These are phyloP conservation scores for Pseudogymnoascus sp. DNA, from an alignment of 2,329 filamentous ascomycete genomes.

Conservation along the genomic window DNA sequence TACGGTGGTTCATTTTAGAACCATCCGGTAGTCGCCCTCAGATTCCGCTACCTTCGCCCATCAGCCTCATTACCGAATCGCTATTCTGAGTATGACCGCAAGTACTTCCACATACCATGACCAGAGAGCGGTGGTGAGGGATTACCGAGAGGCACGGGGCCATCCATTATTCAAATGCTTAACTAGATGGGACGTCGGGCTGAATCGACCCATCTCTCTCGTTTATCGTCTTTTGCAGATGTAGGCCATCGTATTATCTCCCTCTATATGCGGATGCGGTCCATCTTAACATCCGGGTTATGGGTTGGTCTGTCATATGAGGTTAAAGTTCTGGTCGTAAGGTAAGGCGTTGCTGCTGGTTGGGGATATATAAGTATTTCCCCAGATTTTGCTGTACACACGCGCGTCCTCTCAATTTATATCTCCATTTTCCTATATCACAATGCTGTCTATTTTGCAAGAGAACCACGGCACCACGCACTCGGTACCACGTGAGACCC, in stretches of 20 bases:
- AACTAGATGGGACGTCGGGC: no score
- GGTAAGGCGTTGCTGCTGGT: not conserved
- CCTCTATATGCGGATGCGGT: not conserved
- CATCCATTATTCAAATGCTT: no score
- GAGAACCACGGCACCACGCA: not conserved
- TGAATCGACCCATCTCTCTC: no score
- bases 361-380: not conserved
- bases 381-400: no score
- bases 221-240: no score
- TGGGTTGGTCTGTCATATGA: not conserved
- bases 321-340: not conserved
- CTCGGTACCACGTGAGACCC: no score
- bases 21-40: no score
- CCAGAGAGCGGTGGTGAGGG: no score
- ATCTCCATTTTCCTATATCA: not conserved
- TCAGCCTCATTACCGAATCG: not conserved
- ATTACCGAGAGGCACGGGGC: no score
- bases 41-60: no score
- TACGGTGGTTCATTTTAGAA: no score
- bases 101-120: not conserved
- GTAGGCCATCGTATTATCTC: no score
- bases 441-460: not conserved
- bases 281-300: not conserved
- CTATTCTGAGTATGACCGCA: not conserved
- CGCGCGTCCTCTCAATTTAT: not conserved